Percentiles rank a stretch among this genome's conserved stretches.
Evolutionary conservation across 768 basidiomycete species (phyloP).

Genomic region (Sporobolomyces phaffii): DNA sequence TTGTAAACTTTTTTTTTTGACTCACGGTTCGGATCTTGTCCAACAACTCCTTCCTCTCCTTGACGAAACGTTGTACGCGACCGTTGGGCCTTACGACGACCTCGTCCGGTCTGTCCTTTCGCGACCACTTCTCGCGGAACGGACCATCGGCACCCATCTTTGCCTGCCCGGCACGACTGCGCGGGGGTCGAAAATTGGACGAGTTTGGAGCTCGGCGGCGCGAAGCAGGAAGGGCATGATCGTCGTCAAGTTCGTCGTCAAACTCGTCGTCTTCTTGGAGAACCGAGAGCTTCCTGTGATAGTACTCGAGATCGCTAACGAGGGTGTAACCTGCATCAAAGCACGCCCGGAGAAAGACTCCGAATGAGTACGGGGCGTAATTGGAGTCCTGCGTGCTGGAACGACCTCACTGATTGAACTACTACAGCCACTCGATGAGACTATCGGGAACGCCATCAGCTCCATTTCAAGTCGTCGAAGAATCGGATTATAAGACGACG

Average conservation of each 20-base stretch:
- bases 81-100: too few species aligned
- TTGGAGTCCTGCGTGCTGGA: not conserved
- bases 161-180: too few species aligned
- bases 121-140: too few species aligned
- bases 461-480: too few species aligned
- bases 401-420: not conserved
- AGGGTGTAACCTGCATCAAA: not conserved
- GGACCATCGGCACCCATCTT: not conserved
- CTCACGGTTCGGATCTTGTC: not conserved
- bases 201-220: too few species aligned
- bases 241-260: not conserved
- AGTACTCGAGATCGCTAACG: not conserved
- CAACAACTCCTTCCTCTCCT: not conserved
- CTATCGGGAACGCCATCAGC: too few species aligned
- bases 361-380: not conserved
- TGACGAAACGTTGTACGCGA: not conserved
- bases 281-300: not conserved
- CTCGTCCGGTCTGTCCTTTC: too few species aligned
- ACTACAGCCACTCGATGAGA: too few species aligned
- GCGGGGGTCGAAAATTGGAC: too few species aligned
- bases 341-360: not conserved
- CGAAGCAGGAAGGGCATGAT: not conserved
- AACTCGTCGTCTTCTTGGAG: conserved; percentile 12
- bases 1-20: too few species aligned
- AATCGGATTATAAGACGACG: too few species aligned